Evolutionary conservation across 2,329 filamentous ascomycete genomes (phyloP), one percentile per base, ranked within the genome.

Genomic region (Orbilia quercus): DNA sequence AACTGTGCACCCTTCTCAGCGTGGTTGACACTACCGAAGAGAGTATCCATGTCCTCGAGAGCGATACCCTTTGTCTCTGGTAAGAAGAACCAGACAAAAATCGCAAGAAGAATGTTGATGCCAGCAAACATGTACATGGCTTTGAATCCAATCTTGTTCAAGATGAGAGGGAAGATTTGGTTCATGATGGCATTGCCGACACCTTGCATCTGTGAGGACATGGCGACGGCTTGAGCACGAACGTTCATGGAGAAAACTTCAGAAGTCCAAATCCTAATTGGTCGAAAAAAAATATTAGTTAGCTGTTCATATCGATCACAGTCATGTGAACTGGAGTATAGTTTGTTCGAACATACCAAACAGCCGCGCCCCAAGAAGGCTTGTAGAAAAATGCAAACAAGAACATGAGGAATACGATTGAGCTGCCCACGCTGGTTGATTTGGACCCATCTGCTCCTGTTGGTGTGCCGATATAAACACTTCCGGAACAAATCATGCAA

Each of bases 211-310:
- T 74, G 83, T 42, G 82, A 82, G 42, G 84, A 87, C 88, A 90
- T 90, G 63, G 87, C 88, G 12, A 90, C 87, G 36, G 88, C 88
- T 79, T 90, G 88, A 3, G 88, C 87, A 67, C 88, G 87, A n/a
- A 90, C 86, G 79, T 90, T 90, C 85, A 89, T 88, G 60, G 84
- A 87, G 82, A 90, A 90, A 70, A 90, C 82, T 76, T 90, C 88
- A 1, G 87, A 84, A 0, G 88, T 90, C 85, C 86, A 90, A 79
- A 90, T 90, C 88, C 88, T 66, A 38, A 12, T 55, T 7, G 9
- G 16, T 31, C 7, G 48, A 18, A 90, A 3, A 14, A 40, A 40
- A 5, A 40, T 34, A 34, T 34, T 34, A 34, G 31, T 16, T 12
- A 0, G 86, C 88, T 1, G 87, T 40, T 23, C 3, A 22, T 25